Evolutionary conservation across 495 filamentous ascomycete species (phyloP), one percentile per base, ranked within the genome.

Genomic region (Symbiotaphrina buchneri): DNA sequence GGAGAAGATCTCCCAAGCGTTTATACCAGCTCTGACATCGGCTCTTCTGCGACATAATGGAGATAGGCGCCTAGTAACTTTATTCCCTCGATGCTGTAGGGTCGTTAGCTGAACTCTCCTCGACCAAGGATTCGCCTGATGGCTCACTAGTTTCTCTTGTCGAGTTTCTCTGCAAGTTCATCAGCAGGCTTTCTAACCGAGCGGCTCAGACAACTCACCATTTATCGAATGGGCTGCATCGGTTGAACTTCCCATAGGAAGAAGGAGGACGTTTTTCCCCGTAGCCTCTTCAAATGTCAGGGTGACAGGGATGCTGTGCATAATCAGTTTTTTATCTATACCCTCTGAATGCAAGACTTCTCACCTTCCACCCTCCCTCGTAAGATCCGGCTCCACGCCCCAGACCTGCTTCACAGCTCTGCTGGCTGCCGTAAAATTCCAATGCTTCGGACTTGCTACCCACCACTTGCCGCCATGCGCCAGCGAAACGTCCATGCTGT

Each of bases 161-260:
- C 87, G 24, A 99, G 63, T 60, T 99, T 99, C 61, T 99, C 87
- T 38, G 18, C 10, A 15, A 31, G 23, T 10, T 32, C 6, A 3
- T 32, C n/a, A 32, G 30, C 16, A 32, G 10, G 3, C 7, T 7
- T 32, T 15, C 10, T 16, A 7, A 17, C 27, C 2, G 10, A 8
- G 10, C 16, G 15, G 3, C 8, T 10, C 28, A 17, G 14, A 25
- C 13, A 25, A 8, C 13, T 25, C 29, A 38, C 35, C 35, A 48
- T 99, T 99, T 49, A 92, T 77, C 20, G 76, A 85, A 54, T 99
- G 87, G 16, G 87, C 87, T 30, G 77, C 85, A 58, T 99, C 87
- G 14, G 87, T 95, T 6, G 74, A 82, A 52, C 76, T 90, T 13
- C 87, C 87, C 85, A 99, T 94, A 6, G 87, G 87, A 33, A 99